Conservation (phyloP, 1,284 basidiomycete species). For the Papiliotrema flavescens region DNA sequence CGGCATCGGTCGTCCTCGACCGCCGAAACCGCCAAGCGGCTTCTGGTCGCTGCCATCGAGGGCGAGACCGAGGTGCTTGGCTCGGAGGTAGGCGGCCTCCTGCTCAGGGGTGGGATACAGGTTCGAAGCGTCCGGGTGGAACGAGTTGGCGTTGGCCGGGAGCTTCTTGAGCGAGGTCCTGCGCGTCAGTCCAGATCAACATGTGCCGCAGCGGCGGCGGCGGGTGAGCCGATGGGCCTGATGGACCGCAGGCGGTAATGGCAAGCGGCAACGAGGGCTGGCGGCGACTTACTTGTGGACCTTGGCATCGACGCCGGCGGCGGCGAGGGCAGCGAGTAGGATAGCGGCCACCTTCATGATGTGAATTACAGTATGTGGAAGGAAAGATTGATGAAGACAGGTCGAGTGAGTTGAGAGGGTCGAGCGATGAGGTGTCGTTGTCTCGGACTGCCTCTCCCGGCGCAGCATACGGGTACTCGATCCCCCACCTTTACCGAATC, state of each 20-base stretch:
- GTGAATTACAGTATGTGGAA: conserved; percentile 9
- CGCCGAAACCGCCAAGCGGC: conserved; percentile 69
- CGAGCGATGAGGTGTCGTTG: conserved; percentile 1
- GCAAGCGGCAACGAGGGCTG: conserved; percentile 1
- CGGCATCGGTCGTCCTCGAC: conserved; percentile 61
- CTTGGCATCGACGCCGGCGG: conserved; percentile 51
- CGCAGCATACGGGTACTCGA: background rate
- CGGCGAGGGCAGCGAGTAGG: conserved; percentile 68
- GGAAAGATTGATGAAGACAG: conserved; percentile 4
- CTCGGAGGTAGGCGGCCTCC: conserved; percentile 75
- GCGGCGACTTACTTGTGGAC: conserved; percentile 40
- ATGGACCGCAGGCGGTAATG: no score
- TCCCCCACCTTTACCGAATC: background rate
- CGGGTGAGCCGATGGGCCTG: no score
- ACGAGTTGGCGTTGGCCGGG: conserved; percentile 52
- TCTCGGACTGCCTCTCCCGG: background rate
- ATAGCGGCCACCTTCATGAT: conserved; percentile 61
- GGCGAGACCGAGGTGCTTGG: conserved; percentile 65
- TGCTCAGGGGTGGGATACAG: conserved; percentile 54
- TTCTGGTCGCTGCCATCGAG: conserved; percentile 53
- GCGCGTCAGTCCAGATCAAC: conserved; percentile 15
- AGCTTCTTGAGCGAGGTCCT: conserved; percentile 85
- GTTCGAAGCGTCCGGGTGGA: conserved; percentile 50
- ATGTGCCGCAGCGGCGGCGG: background rate
- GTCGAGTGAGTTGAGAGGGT: conserved; percentile 2